Evolutionary conservation across 805 yeast genomes (phyloP).

Genomic region (Dipodascus albidus): DNA sequence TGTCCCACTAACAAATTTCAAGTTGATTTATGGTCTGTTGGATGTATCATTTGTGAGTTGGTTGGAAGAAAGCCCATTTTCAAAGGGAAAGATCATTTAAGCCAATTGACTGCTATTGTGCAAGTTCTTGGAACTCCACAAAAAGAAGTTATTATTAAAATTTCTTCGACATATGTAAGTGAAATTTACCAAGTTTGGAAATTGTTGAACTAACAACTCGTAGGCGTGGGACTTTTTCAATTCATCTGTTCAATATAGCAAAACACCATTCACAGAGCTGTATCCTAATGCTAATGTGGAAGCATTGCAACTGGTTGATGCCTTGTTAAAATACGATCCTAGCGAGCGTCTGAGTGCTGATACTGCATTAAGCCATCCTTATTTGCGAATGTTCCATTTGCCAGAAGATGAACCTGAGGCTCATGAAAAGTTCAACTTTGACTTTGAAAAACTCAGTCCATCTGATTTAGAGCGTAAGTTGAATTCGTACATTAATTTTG

Average conservation of each 20-base stretch:
- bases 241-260: not conserved
- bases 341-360: slow-evolving; percentile 41
- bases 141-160: slow-evolving; percentile 5
- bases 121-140: slow-evolving; percentile 66
- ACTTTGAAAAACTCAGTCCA: slow-evolving; percentile 39
- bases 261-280: slow-evolving; percentile 21
- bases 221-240: slow-evolving; percentile 5
- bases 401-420: slow-evolving; percentile 44
- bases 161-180: slow-evolving; percentile 4
- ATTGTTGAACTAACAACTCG: not conserved
- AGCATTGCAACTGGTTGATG: slow-evolving; percentile 40
- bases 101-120: slow-evolving; percentile 60
- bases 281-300: slow-evolving; percentile 50
- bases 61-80: slow-evolving; percentile 73
- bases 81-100: slow-evolving; percentile 58
- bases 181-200: not conserved
- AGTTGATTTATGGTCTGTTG: slow-evolving; percentile 90
- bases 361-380: slow-evolving; percentile 46
- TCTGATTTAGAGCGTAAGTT: slow-evolving; percentile 1
- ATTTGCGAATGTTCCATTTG: slow-evolving; percentile 42
- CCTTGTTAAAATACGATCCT: slow-evolving; percentile 56
- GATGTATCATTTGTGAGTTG: slow-evolving; percentile 80
- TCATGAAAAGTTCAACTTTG: slow-evolving; percentile 45
- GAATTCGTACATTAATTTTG: not conserved
- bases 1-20: slow-evolving; percentile 18